Conservation (phyloP, 768 basidiomycete species). For the Trametes meyenii region DNA sequence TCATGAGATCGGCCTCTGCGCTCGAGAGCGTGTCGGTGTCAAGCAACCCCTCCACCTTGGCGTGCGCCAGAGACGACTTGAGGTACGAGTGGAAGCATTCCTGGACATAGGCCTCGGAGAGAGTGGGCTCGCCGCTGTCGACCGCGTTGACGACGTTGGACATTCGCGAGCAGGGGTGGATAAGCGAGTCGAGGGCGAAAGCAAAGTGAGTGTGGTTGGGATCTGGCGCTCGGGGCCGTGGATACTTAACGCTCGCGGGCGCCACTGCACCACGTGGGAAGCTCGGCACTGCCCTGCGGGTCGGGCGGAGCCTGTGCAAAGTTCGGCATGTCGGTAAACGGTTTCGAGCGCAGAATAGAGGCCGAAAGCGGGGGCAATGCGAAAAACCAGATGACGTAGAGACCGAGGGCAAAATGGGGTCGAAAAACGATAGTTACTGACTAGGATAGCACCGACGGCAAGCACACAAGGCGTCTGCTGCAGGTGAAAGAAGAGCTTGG, state of each 20-base stretch:
- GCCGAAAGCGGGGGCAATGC: neutral
- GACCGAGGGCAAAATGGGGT: neutral
- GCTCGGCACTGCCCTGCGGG: neutral
- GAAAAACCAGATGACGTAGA: neutral
- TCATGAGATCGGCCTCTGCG: constrained; percentile 85
- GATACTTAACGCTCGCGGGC: neutral
- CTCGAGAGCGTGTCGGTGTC: constrained; percentile 74
- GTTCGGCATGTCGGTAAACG: constrained; percentile 2
- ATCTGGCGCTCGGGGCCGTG: constrained; percentile 2
- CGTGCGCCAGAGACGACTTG: constrained; percentile 72
- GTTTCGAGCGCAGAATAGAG: neutral
- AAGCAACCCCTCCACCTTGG: constrained; percentile 73
- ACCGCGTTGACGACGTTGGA: constrained; percentile 27
- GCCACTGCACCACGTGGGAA: neutral
- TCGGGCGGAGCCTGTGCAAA: neutral
- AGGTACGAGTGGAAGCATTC: constrained; percentile 84
- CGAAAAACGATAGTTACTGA: neutral
- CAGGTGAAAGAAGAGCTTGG: too few species aligned
- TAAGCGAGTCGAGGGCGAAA: neutral
- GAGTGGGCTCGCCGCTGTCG: constrained; percentile 34
- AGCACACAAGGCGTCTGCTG: too few species aligned
- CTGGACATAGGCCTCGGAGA: constrained; percentile 69
- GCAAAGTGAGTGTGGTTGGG: neutral
- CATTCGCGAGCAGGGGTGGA: constrained; percentile 1
- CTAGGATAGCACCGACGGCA: too few species aligned